A percentile compares a stretch with the other conserved stretches of the same genome.
phyloP scores from a whole-genome alignment of 2,329 filamentous ascomycete species.

The Truncatella angustata region DNA sequence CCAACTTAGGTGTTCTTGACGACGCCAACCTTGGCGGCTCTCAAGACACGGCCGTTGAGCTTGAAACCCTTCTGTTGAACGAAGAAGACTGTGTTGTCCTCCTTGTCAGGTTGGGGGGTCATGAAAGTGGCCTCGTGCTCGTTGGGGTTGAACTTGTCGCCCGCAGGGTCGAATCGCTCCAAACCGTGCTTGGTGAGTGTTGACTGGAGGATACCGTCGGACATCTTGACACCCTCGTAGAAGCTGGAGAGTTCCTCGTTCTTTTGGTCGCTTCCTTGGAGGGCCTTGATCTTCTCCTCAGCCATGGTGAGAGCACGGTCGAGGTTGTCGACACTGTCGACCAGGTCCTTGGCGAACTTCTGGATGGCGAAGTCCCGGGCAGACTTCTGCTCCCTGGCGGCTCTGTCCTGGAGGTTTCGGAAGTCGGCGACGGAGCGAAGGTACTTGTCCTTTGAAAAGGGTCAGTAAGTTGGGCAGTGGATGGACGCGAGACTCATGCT shows the following conservation, averaged over 20 bases:
- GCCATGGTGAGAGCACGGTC: slow-evolving; percentile 87
- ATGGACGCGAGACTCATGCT: slow-evolving; percentile 5
- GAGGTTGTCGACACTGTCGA: slow-evolving; percentile 95
- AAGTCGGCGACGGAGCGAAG: slow-evolving; percentile 93
- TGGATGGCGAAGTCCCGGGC: slow-evolving; percentile 94
- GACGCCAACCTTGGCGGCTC: slow-evolving; percentile 93
- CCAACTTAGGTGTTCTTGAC: slow-evolving; percentile 63
- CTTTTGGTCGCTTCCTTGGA: slow-evolving; percentile 28
- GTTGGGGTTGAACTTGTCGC: slow-evolving; percentile 93
- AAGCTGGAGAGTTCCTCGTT: slow-evolving; percentile 73
- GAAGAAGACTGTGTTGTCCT: slow-evolving; percentile 86
- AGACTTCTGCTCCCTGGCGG: slow-evolving; percentile 81
- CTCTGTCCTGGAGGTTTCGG: slow-evolving; percentile 96
- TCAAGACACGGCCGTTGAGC: slow-evolving; percentile 84
- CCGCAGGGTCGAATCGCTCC: slow-evolving; percentile 79
- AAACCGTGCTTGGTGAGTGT: slow-evolving; percentile 94
- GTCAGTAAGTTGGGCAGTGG: slow-evolving; percentile 4
- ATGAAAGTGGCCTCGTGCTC: slow-evolving; percentile 96
- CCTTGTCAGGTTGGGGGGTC: slow-evolving; percentile 81
- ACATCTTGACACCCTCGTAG: slow-evolving; percentile 93
- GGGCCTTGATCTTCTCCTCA: slow-evolving; percentile 66
- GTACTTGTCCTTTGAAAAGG: slow-evolving; percentile 74
- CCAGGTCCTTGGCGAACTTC: slow-evolving; percentile 89
- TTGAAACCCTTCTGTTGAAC: slow-evolving; percentile 95
- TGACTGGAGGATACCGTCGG: slow-evolving; percentile 79